Conservation (phyloP, 441 rosid species). For the Populus hybrid region DNA sequence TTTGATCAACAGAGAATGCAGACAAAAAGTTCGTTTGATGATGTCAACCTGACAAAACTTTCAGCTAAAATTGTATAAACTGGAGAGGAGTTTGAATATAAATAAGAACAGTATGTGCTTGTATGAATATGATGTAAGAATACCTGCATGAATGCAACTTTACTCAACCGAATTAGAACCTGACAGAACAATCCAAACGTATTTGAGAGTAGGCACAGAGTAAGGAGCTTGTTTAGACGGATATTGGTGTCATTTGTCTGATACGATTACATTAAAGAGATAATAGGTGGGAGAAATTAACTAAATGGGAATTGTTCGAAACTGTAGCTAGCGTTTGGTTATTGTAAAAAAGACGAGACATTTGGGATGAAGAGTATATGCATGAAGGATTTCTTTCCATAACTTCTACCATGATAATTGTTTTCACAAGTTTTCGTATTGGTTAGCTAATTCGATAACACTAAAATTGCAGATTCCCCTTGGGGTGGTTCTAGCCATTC, state of each 20-base stretch:
- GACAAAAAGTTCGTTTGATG: not conserved
- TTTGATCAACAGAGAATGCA: not conserved
- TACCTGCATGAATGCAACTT: not conserved
- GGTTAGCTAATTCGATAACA: not conserved
- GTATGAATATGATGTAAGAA: not conserved
- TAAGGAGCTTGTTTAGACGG: not conserved
- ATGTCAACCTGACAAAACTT: not conserved
- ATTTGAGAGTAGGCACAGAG: too few relatives aligned
- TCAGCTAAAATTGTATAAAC: not conserved
- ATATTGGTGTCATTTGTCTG: not conserved
- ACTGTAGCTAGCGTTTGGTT: not conserved
- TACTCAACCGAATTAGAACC: not conserved
- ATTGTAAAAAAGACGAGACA: too few relatives aligned
- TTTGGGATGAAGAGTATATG: not conserved
- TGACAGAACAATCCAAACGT: not conserved
- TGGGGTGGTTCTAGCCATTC: constrained; percentile 90
- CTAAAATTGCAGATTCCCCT: constrained; percentile 59
- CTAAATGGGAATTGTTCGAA: not conserved
- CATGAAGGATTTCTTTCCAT: not conserved
- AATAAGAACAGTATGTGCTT: not conserved
- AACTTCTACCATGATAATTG: not conserved
- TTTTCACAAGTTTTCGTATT: not conserved
- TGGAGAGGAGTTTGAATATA: not conserved
- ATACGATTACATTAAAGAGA: not conserved
- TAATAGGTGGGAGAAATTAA: not conserved